These are phyloP conservation scores for Terfezia boudieri DNA, from an alignment of 495 filamentous ascomycete species.

Conservation along the genomic window DNA sequence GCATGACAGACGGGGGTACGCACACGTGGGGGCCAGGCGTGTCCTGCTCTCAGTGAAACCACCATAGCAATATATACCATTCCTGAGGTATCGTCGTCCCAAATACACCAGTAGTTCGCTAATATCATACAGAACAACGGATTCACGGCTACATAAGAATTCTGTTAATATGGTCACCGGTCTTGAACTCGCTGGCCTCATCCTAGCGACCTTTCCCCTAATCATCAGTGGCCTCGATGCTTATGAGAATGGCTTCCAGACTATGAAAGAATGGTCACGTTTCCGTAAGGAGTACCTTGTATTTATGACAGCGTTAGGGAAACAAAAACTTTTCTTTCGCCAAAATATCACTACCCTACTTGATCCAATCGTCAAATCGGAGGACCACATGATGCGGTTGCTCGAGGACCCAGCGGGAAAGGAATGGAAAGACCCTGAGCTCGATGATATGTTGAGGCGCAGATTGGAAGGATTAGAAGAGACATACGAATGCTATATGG, in stretches of 20 bases:
- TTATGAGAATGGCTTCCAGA: slow-evolving; percentile 17
- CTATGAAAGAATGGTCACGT: slow-evolving; percentile 11
- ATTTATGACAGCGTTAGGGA: slow-evolving; percentile 11
- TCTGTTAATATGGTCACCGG: slow-evolving; percentile 1
- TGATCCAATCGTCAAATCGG: neutral
- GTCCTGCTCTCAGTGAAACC: too few species aligned
- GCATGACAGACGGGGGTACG: too few species aligned
- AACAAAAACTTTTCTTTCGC: slow-evolving; percentile 7
- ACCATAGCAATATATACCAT: too few species aligned
- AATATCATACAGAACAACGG: too few species aligned
- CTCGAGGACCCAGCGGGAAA: slow-evolving; percentile 4
- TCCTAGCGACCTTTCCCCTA: slow-evolving; percentile 21
- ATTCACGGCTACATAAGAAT: too few species aligned
- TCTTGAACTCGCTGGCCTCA: slow-evolving; percentile 19
- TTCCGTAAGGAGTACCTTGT: slow-evolving; percentile 9
- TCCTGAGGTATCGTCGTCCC: too few species aligned
- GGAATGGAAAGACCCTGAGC: slow-evolving; percentile 2
- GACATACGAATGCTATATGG: slow-evolving; percentile 8
- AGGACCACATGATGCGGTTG: neutral
- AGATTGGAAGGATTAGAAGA: neutral
- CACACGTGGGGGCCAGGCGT: too few species aligned
- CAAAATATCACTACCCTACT: slow-evolving; percentile 9
- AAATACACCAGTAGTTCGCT: too few species aligned
- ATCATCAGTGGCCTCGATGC: slow-evolving; percentile 17
- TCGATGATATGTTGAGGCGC: neutral